A percentile compares a stretch with the other conserved stretches of the same genome.
These are phyloP conservation scores for Stipa capillata DNA, from an alignment of 176 grass and related monocot species.

Conservation along the genomic window DNA sequence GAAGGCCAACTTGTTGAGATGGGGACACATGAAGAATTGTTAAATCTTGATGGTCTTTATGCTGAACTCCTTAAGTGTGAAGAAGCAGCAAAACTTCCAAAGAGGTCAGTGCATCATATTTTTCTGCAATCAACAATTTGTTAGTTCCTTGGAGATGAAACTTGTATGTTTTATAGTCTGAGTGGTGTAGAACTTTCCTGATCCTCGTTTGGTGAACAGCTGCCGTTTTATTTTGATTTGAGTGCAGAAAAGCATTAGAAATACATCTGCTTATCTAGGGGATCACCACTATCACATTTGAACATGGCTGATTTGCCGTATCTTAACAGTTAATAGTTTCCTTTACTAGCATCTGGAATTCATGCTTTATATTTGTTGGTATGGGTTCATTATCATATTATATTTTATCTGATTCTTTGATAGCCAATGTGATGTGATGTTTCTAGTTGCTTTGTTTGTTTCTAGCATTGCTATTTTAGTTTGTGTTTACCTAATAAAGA, in stretches of 20 bases:
- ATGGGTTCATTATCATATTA: background rate
- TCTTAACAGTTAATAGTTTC: background rate
- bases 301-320: background rate
- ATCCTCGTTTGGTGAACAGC: background rate
- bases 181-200: background rate
- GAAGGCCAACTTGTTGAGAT: conserved; percentile 98
- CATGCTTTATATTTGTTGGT: background rate
- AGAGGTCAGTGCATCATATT: conserved; percentile 60
- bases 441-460: background rate
- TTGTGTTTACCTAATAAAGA: background rate
- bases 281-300: background rate
- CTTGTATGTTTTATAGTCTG: background rate
- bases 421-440: background rate
- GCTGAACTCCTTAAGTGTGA: conserved; percentile 90
- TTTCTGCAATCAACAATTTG: background rate
- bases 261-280: background rate
- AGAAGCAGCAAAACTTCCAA: conserved; percentile 89
- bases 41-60: conserved; percentile 92
- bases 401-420: background rate
- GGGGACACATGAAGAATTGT: conserved; percentile 96
- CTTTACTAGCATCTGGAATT: background rate
- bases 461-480: background rate
- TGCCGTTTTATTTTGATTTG: background rate
- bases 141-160: background rate
- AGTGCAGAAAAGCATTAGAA: background rate